Evolutionary conservation across 257 asterid species (phyloP).

Genomic region (Solanum sejunctum): DNA sequence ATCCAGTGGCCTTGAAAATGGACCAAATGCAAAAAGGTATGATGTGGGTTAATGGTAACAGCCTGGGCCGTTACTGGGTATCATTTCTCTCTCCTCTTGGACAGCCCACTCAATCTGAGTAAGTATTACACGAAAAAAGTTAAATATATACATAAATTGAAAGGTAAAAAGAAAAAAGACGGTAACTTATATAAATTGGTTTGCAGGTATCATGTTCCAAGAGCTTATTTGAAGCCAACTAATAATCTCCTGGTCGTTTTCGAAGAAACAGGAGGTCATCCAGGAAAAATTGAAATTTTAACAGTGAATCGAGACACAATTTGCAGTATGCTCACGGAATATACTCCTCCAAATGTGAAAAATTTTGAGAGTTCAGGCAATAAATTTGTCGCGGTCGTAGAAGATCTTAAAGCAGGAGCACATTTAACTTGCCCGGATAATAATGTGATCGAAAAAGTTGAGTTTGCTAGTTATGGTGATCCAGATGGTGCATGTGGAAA

Average conservation of each 20-base stretch:
- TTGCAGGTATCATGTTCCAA: slow-evolving; percentile 74
- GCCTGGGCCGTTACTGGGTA: slow-evolving; percentile 84
- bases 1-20: slow-evolving; percentile 67
- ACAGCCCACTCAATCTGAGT: slow-evolving; percentile 78
- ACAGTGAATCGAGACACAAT: slow-evolving; percentile 74
- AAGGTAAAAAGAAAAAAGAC: not conserved
- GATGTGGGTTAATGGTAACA: slow-evolving; percentile 78
- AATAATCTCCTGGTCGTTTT: slow-evolving; percentile 49
- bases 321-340: slow-evolving; percentile 51
- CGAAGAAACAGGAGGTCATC: slow-evolving; percentile 77
- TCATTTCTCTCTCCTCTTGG: slow-evolving; percentile 63
- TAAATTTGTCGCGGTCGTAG: slow-evolving; percentile 17
- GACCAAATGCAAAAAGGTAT: slow-evolving; percentile 68
- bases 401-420: slow-evolving; percentile 34
- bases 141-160: not conserved
- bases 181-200: not conserved
- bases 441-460: slow-evolving; percentile 34
- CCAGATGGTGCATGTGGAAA: slow-evolving; percentile 63
- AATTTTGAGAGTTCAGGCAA: slow-evolving; percentile 37
- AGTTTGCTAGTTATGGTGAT: slow-evolving; percentile 57
- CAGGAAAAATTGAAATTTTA: slow-evolving; percentile 25
- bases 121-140: not conserved
- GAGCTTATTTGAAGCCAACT: slow-evolving; percentile 59
- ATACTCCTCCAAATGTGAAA: slow-evolving; percentile 33
- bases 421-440: slow-evolving; percentile 42